phyloP scores from a whole-genome alignment of 441 rosid species.

The Isatis lusitanica region DNA sequence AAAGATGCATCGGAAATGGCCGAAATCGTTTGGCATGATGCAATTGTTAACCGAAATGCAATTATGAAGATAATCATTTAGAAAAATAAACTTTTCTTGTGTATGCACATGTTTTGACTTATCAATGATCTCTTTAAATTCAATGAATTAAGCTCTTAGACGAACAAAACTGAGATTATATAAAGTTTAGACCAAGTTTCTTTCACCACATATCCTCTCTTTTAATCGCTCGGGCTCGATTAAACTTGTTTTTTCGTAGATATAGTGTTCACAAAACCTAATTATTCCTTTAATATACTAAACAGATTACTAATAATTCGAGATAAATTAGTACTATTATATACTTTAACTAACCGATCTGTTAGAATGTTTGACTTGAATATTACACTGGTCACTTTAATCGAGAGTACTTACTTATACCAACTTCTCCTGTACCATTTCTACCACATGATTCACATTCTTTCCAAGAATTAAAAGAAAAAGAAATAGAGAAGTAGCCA shows the following conservation, averaged over 20 bases:
- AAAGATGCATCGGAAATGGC: not conserved
- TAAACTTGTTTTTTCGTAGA: no score
- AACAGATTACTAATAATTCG: no score
- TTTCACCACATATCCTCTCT: no score
- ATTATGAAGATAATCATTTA: not conserved
- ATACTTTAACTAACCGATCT: no score
- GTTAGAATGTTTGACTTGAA: not conserved
- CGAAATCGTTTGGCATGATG: conserved; percentile 1
- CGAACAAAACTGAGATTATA: not conserved
- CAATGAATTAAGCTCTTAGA: not conserved
- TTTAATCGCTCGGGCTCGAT: not conserved
- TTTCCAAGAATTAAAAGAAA: not conserved
- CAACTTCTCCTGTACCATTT: not conserved
- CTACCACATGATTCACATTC: not conserved
- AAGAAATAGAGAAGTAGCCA: not conserved
- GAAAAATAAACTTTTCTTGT: not conserved
- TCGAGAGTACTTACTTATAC: not conserved
- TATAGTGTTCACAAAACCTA: no score
- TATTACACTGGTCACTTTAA: not conserved
- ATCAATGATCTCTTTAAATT: not conserved
- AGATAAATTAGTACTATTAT: no score
- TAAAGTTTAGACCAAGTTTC: no score
- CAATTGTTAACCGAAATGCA: not conserved
- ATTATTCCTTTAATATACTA: no score
- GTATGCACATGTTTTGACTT: conserved; percentile 5